Base-by-base conservation (phyloP, 192 early-diverging fungal species). In the Geranomyces variabilis region DNA sequence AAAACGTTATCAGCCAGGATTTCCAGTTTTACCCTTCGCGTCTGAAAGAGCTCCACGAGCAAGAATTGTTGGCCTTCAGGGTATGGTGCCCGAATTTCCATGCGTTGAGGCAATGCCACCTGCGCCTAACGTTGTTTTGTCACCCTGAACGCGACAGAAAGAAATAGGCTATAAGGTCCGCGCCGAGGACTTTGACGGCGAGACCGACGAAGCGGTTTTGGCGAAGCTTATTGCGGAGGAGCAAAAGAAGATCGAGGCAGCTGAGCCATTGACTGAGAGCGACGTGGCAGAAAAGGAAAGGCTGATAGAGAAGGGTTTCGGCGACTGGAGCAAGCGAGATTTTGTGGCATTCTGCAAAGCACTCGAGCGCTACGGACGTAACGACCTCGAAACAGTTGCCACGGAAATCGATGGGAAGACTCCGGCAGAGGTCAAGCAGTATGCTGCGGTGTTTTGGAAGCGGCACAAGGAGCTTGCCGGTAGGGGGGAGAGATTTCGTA, bases 361-460 rank as follows among this genome's bases (percentile, higher is more conserved):
- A 6, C 87, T 89, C 70, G 94, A 93, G 60, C 90, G 84, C 76
- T 91, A 90, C 71, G 97, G 97, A 5, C 79, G 92, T 75, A 58
- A 89, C 72, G 89, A 91, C 66, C 68, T 96, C 60, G 67, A 76
- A 9, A 82, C 88, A 41, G 93, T 99, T 78, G 87, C 91, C 21
- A 69, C 79, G 15, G 96, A 97, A n/a, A 84, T 97, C 43, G 96
- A 97, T 69, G 93, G 94, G 30, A 99, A 98, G 78, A 91, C 92
- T 13, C 79, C 87, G 8, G 88, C 90, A 17, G 96, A 97, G 75
- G 92, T 99, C 26, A 81, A 87, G 29, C 79, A 81, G 15, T 99
- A 98, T 71, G 85, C 91, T 12, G 88, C 88, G 66, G 91, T 91
- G 7, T 99, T 99, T 71, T 95, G 95, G 90, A 79, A 85, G 58